phyloP scores from a whole-genome alignment of 495 filamentous ascomycete species.

The Lasiosphaeris hirsuta region DNA sequence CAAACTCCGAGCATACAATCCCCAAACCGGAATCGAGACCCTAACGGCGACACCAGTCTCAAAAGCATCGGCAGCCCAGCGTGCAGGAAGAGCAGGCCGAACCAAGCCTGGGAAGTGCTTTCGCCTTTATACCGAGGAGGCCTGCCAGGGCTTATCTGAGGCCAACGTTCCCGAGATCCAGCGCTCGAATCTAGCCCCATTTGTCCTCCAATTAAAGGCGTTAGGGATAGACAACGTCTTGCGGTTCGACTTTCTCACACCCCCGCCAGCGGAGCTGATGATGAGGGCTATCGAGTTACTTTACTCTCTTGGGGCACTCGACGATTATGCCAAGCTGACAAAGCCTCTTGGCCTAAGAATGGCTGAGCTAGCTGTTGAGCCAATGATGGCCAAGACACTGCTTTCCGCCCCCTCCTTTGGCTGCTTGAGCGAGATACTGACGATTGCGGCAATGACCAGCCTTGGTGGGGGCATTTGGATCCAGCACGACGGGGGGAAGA shows the following conservation, averaged over 20 bases:
- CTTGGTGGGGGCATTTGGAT: conserved; percentile 80
- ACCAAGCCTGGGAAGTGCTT: conserved; percentile 95
- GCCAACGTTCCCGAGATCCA: conserved; percentile 87
- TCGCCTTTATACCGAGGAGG: conserved; percentile 81
- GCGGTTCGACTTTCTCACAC: conserved; percentile 84
- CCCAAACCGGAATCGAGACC: conserved; percentile 83
- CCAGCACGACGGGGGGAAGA: conserved; percentile 72
- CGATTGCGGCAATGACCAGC: conserved; percentile 93
- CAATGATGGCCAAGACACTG: conserved; percentile 93
- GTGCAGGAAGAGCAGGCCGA: conserved; percentile 85
- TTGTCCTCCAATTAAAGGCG: conserved; percentile 91
- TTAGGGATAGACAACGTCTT: conserved; percentile 94
- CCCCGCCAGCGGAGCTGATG: conserved; percentile 84
- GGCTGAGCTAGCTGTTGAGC: conserved; percentile 92
- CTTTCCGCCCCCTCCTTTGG: conserved; percentile 71
- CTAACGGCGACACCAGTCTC: conserved; percentile 86
- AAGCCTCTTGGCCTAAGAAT: conserved; percentile 82
- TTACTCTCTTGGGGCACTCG: conserved; percentile 83
- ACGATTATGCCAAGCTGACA: conserved; percentile 88
- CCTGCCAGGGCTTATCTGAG: conserved; percentile 66
- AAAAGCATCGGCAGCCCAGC: conserved; percentile 88
- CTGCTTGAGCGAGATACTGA: conserved; percentile 81
- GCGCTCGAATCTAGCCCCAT: conserved; percentile 84
- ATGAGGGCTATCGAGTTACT: conserved; percentile 85
- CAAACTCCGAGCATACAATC: conserved; percentile 86